Evolutionary conservation across 352 stramenopile species (phyloP).

Genomic region (Albugo laibachii): DNA sequence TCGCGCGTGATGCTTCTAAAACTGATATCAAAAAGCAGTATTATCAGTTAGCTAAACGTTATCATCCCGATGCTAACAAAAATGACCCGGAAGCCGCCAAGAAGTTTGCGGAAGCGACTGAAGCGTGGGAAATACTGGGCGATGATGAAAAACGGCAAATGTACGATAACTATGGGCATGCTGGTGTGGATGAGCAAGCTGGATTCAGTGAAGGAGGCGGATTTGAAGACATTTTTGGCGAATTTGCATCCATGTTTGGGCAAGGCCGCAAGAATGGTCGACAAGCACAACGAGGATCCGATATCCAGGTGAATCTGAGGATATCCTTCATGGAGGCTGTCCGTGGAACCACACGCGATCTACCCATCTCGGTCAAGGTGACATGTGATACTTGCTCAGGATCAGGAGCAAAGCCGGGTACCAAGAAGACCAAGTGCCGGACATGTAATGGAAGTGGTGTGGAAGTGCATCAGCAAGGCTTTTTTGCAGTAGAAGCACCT

Average conservation of each 20-base stretch:
- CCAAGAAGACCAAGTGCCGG: constrained; percentile 55
- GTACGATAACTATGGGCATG: constrained; percentile 91
- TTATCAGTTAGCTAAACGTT: constrained; percentile 93
- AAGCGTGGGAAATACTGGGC: constrained; percentile 87
- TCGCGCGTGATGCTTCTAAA: constrained; percentile 79
- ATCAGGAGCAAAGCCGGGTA: constrained; percentile 64
- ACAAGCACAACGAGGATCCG: constrained; percentile 69
- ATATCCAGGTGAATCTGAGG: constrained; percentile 88
- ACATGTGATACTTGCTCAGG: constrained; percentile 62
- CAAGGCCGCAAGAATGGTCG: constrained; percentile 28
- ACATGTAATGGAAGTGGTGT: constrained; percentile 70
- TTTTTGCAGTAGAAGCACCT: constrained; percentile 76
- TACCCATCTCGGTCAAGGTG: constrained; percentile 62
- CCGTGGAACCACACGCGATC: constrained; percentile 79
- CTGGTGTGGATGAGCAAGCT: constrained; percentile 83
- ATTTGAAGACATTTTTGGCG: constrained; percentile 83
- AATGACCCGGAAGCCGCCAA: constrained; percentile 73
- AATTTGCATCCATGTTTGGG: constrained; percentile 70
- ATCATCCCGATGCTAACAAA: constrained; percentile 97
- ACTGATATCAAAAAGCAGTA: constrained; percentile 97
- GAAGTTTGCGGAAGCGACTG: constrained; percentile 86
- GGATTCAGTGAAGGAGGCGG: constrained; percentile 30
- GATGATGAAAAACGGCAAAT: constrained; percentile 85
- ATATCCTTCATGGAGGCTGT: constrained; percentile 92
- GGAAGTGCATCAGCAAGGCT: constrained; percentile 75